These are phyloP conservation scores for Raphidocelis subcapitata DNA, from an alignment of 139 green algal genomes.

Conservation along the genomic window DNA sequence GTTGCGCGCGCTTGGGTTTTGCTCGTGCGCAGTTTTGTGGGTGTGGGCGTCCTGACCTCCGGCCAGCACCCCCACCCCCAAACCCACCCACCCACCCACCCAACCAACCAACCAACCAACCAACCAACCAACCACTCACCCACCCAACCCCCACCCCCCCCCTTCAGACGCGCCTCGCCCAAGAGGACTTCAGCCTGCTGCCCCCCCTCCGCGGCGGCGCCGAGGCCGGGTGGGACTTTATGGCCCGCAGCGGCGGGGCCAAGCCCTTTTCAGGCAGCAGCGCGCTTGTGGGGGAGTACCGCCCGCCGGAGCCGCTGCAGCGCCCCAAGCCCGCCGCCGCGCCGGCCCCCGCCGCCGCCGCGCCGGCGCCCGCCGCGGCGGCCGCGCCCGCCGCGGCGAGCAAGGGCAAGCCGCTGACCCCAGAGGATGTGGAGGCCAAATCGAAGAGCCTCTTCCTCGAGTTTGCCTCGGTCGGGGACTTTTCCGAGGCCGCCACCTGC, in stretches of 20 bases:
- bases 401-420: slow-evolving; percentile 29
- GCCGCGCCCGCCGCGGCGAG: slow-evolving; percentile 1
- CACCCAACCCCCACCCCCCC: too few species aligned
- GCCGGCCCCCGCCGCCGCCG: slow-evolving; percentile 5
- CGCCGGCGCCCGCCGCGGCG: slow-evolving; percentile 8
- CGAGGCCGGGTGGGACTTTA: slow-evolving; percentile 43
- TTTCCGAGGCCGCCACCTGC: slow-evolving; percentile 46
- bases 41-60: too few species aligned
- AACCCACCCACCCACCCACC: too few species aligned
- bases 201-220: slow-evolving; percentile 42
- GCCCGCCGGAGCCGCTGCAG: slow-evolving; percentile 14
- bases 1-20: neutral
- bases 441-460: slow-evolving; percentile 44
- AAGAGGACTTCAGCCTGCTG: slow-evolving; percentile 48
- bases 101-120: too few species aligned
- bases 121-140: too few species aligned
- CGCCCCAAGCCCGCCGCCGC: slow-evolving; percentile 1
- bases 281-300: slow-evolving; percentile 54
- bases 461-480: slow-evolving; percentile 46
- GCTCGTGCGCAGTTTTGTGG: too few species aligned
- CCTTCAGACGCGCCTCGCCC: neutral
- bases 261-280: slow-evolving; percentile 21
- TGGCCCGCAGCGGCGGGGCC: slow-evolving; percentile 7
- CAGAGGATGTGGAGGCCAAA: slow-evolving; percentile 44
- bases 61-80: too few species aligned